Conservation (phyloP, 2,329 filamentous ascomycete species). For the Xylaria sp. region DNA sequence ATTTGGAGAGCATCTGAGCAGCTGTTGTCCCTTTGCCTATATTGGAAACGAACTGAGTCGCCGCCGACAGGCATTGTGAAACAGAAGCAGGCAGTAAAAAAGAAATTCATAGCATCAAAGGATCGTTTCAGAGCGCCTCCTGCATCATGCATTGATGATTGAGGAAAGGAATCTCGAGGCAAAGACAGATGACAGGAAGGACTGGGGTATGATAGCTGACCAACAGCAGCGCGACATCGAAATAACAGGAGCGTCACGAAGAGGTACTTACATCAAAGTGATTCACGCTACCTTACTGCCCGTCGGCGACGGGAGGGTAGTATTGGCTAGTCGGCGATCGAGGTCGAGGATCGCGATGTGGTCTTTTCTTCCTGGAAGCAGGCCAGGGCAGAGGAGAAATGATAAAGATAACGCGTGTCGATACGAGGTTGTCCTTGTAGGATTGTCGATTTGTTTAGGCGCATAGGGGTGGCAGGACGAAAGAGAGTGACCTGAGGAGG, state of each 20-base stretch:
- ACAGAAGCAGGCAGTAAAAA: not conserved
- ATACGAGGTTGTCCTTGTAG: slow-evolving; percentile 14
- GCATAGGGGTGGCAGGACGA: slow-evolving; percentile 10
- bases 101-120: slow-evolving; percentile 7
- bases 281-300: not conserved
- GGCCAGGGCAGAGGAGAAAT: not conserved
- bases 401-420: slow-evolving; percentile 10
- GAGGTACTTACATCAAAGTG: slow-evolving; percentile 6
- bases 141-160: not conserved
- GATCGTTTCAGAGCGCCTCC: not conserved
- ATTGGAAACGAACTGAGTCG: not conserved
- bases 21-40: slow-evolving; percentile 8
- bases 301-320: not conserved
- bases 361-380: not conserved
- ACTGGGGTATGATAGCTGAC: not conserved
- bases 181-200: slow-evolving; percentile 19
- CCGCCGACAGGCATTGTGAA: slow-evolving; percentile 25
- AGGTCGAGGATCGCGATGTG: not conserved
- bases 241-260: not conserved
- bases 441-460: slow-evolving; percentile 13
- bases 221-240: not conserved
- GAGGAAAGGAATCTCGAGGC: slow-evolving; percentile 4
- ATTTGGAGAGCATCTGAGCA: slow-evolving; percentile 7
- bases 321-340: not conserved
- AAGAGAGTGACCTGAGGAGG: slow-evolving; percentile 15